Evolutionary conservation across 129 eudicot genomes (phyloP).

Genomic region (Cynara cardunculus): DNA sequence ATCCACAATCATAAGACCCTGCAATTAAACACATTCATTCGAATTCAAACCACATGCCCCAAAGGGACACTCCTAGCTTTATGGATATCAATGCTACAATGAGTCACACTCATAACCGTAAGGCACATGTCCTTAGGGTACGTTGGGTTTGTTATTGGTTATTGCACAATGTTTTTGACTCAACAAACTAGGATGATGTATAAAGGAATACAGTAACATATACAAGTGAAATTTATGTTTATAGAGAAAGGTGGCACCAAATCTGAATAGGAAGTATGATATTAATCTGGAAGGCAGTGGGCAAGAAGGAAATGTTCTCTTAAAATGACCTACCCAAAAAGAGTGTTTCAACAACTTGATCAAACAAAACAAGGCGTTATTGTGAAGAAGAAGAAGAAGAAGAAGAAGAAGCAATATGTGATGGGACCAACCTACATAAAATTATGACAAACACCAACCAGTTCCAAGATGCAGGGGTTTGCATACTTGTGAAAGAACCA

Average conservation of each 20-base stretch:
- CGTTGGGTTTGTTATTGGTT: not conserved
- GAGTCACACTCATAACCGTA: not conserved
- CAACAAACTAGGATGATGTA: not conserved
- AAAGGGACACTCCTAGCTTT: not conserved
- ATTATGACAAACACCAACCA: too few species aligned
- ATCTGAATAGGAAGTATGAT: not conserved
- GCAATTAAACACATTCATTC: conserved; percentile 12
- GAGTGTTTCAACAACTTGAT: not conserved
- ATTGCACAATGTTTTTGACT: not conserved
- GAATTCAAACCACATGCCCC: not conserved
- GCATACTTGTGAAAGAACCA: not conserved
- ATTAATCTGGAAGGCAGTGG: too few species aligned
- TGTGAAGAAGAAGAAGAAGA: too few species aligned
- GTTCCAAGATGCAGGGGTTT: not conserved
- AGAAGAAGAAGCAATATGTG: too few species aligned
- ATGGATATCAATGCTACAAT: not conserved
- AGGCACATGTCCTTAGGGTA: not conserved
- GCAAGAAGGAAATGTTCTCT: too few species aligned
- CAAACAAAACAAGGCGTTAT: not conserved
- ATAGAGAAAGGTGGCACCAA: not conserved
- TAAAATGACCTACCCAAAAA: not conserved
- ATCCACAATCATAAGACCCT: conserved; percentile 58
- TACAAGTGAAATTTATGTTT: not conserved
- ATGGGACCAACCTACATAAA: too few species aligned
- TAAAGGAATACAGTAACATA: not conserved